Conservation (phyloP, 2,329 filamentous ascomycete genomes). For the Cytospora mali region DNA sequence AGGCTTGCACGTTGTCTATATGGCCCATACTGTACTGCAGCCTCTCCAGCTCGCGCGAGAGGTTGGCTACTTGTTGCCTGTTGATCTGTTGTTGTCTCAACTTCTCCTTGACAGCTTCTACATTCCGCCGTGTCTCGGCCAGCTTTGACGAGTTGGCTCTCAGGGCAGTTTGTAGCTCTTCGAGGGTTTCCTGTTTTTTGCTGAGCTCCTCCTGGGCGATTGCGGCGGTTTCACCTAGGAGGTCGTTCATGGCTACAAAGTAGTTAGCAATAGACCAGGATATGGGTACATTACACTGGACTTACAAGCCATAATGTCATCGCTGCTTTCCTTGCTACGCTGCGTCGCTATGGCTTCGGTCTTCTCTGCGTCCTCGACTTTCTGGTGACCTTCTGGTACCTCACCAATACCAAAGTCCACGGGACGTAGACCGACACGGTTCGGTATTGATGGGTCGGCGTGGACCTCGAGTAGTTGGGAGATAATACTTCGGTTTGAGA, state of each 20-base stretch:
- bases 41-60: slow-evolving; percentile 72
- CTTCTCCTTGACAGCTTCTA: slow-evolving; percentile 71
- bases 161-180: slow-evolving; percentile 78
- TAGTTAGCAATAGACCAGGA: slow-evolving; percentile 36
- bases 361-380: slow-evolving; percentile 50
- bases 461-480: slow-evolving; percentile 96
- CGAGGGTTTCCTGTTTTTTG: slow-evolving; percentile 80
- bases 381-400: slow-evolving; percentile 66
- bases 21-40: slow-evolving; percentile 60
- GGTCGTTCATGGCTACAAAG: slow-evolving; percentile 73
- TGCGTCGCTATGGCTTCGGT: slow-evolving; percentile 50
- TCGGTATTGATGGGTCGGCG: slow-evolving; percentile 88
- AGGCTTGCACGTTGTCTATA: slow-evolving; percentile 47
- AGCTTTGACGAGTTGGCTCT: slow-evolving; percentile 79
- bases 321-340: slow-evolving; percentile 70
- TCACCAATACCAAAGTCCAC: slow-evolving; percentile 92
- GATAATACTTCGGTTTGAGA: slow-evolving; percentile 92
- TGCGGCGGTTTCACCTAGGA: slow-evolving; percentile 76
- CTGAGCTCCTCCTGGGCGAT: slow-evolving; percentile 81
- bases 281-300: slow-evolving; percentile 31
- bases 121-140: slow-evolving; percentile 71
- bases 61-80: slow-evolving; percentile 74
- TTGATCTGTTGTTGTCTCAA: slow-evolving; percentile 66
- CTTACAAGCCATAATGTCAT: slow-evolving; percentile 79
- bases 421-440: slow-evolving; percentile 84